These are phyloP conservation scores for Penicillium sp. DNA, from an alignment of 2,329 filamentous ascomycete species.

Conservation along the genomic window DNA sequence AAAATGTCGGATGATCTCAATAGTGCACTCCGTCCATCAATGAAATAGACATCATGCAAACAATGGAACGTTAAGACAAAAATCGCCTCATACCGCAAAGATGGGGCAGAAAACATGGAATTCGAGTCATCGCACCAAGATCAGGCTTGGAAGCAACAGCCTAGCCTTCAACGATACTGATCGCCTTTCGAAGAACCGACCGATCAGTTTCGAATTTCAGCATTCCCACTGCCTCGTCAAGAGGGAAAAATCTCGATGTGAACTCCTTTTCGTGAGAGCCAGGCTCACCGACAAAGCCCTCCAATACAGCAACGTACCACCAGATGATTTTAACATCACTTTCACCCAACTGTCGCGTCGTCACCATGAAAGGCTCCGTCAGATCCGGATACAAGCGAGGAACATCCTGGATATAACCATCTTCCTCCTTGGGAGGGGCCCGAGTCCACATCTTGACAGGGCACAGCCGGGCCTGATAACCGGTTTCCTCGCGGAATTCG, in stretches of 20 bases:
- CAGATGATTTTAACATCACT: not conserved
- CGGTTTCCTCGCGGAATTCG: not conserved
- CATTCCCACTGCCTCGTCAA: not conserved
- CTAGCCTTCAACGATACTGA: too few species aligned
- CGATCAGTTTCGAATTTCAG: not conserved
- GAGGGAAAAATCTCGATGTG: not conserved
- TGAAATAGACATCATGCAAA: too few species aligned
- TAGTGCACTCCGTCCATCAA: too few species aligned
- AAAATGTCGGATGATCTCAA: too few species aligned
- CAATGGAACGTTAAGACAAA: too few species aligned
- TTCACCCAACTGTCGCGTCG: not conserved
- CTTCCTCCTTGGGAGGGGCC: not conserved
- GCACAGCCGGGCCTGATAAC: not conserved
- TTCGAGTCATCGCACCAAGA: too few species aligned
- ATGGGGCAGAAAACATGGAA: too few species aligned
- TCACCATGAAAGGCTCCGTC: not conserved
- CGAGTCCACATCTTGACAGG: not conserved
- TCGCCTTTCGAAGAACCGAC: slow-evolving; percentile 11
- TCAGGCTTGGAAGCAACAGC: too few species aligned
- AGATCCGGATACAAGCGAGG: not conserved
- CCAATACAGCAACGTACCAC: not conserved
- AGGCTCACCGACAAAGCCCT: not conserved
- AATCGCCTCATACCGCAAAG: too few species aligned
- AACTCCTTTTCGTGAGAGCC: not conserved
- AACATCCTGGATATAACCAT: not conserved